phyloP scores from a whole-genome alignment of 2,329 filamentous ascomycete genomes.

The Phialophora verrucosa region DNA sequence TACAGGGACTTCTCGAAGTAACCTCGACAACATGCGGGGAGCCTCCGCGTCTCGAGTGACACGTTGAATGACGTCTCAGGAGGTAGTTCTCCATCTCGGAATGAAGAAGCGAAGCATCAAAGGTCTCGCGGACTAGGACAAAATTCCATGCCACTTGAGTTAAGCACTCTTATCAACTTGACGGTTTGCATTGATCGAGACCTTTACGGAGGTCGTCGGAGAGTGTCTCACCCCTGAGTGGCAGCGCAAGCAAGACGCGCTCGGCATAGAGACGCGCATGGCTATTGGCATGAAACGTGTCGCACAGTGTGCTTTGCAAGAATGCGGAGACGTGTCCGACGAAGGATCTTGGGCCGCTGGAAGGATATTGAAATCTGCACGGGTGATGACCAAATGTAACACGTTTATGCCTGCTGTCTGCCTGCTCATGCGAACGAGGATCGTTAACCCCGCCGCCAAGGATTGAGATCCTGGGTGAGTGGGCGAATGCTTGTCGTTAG shows the following conservation, averaged over 20 bases:
- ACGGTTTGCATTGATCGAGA: background rate
- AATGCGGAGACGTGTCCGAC: too few relatives aligned
- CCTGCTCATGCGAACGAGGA: background rate
- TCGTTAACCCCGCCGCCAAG: background rate
- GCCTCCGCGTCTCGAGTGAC: conserved; percentile 4
- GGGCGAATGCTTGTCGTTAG: background rate
- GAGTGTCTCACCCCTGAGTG: background rate
- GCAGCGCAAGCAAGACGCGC: background rate
- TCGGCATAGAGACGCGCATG: background rate
- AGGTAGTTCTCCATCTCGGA: background rate
- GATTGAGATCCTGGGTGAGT: background rate
- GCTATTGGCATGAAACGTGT: too few relatives aligned
- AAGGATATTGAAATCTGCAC: background rate
- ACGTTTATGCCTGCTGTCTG: too few relatives aligned
- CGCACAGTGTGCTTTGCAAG: too few relatives aligned
- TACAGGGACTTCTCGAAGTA: background rate
- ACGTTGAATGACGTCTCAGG: background rate
- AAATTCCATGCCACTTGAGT: background rate
- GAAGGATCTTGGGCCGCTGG: background rate
- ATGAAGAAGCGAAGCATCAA: background rate
- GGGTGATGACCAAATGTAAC: too few relatives aligned
- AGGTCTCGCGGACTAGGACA: background rate
- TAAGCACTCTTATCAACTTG: background rate
- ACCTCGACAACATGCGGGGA: conserved; percentile 6
- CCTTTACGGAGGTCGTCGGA: background rate